Evolutionary conservation across 768 basidiomycete species (phyloP).

Genomic region (Pisolithus albus): DNA sequence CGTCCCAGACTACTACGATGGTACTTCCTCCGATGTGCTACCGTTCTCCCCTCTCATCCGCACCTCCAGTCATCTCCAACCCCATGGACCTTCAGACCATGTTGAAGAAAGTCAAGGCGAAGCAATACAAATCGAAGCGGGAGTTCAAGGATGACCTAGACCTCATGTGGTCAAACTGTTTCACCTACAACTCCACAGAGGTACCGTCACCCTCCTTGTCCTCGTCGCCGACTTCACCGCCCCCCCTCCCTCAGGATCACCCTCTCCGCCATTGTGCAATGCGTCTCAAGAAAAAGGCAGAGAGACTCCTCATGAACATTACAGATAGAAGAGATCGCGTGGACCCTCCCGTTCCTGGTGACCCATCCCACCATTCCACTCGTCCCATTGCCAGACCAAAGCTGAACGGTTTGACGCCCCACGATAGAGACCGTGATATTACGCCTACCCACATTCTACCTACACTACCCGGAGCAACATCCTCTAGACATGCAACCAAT

Average conservation of each 20-base stretch:
- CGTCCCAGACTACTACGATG: conserved; percentile 89
- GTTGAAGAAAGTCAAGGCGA: conserved; percentile 87
- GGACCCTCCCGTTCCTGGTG: conserved; percentile 58
- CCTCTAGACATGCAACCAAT: neutral
- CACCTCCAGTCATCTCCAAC: conserved; percentile 69
- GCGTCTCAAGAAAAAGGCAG: conserved; percentile 78
- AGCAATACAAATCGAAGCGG: conserved; percentile 87
- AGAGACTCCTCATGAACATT: conserved; percentile 79
- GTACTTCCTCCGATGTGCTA: conserved; percentile 34
- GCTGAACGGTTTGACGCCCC: conserved; percentile 36
- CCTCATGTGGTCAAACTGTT: conserved; percentile 95
- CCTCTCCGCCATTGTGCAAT: conserved; percentile 78
- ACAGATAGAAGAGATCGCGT: conserved; percentile 81
- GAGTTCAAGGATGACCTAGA: conserved; percentile 93
- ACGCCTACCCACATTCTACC: conserved; percentile 15
- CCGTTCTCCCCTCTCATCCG: neutral
- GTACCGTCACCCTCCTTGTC: conserved; percentile 32
- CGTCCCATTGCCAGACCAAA: conserved; percentile 35
- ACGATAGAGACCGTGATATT: conserved; percentile 19
- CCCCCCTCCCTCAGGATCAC: conserved; percentile 53
- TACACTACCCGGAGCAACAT: conserved; percentile 13
- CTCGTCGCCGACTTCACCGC: neutral
- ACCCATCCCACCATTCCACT: conserved; percentile 27
- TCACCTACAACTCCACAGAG: conserved; percentile 85
- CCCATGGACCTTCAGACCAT: conserved; percentile 97